Base-by-base conservation (phyloP, 495 filamentous ascomycete genomes). In the Xylaria grammica region DNA sequence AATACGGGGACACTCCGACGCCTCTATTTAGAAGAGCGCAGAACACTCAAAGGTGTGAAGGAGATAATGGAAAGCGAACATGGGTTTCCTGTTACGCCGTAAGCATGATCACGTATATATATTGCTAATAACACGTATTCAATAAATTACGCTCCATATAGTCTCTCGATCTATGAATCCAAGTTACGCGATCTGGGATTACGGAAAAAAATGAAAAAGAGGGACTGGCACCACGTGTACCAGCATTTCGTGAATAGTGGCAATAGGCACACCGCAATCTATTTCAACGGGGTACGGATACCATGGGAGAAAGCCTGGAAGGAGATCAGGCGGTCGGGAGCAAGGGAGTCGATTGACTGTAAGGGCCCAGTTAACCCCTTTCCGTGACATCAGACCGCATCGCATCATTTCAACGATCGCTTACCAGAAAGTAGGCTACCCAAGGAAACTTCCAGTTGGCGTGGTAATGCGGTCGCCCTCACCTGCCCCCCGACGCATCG, bases 271-370 rank as follows among this genome's bases (percentile, higher is more conserved):
- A 32, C 49, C 1, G 49, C 49, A 2, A 19, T 32, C 19, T 52
- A 32, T 9, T 52, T 52, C 27, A 30, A 32, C 6, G 29, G 49
- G 3, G 11, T 8, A 52, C 49, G 27, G 20, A 13, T 52, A 32
- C 49, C n/a, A 32, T 32, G 49, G 49, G 49, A 52, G 1, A 32
- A 20, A 32, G 49, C 49, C 17, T 52, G 49, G 49, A 52, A 52
- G 20, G 49, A 52, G n/a, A 52, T 52, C 1, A 32, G 49, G 17
- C 27, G 49, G 15, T 32, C 49, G 17, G 26, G 49, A n/a, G 49
- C 49, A 9, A 51, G 49, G 26, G 49, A 51, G 30, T 30, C 13
- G 13, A 51, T n/a, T 30, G 17, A n/a, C 30, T 3, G 49, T 51
- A 51, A 51, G 49, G 2, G 13, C 15, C 15, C 6, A 51, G 26